Evolutionary conservation across 192 early-diverging fungal genomes (phyloP).

Genomic region (Phlyctochytrium planicorne): DNA sequence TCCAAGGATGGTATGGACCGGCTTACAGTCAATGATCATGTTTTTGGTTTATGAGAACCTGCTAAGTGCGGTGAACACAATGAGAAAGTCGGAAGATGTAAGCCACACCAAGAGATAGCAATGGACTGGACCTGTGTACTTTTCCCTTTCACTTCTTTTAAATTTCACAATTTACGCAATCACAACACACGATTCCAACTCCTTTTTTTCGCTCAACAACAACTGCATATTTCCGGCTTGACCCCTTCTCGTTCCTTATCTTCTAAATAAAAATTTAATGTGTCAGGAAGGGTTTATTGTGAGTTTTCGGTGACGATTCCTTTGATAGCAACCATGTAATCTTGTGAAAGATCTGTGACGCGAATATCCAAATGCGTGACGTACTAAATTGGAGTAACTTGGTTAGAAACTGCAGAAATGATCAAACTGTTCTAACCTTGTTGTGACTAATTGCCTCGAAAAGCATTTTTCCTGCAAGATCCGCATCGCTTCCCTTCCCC

Average conservation of each 20-base stretch:
- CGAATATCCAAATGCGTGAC: conserved; percentile 48
- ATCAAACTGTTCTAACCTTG: conserved; percentile 37
- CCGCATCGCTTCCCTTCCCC: conserved; percentile 18
- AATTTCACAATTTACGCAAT: too few species aligned
- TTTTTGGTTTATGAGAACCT: conserved; percentile 70
- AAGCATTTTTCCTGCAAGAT: conserved; percentile 45
- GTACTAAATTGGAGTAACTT: conserved; percentile 33
- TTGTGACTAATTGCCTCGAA: conserved; percentile 57
- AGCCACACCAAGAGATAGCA: too few species aligned
- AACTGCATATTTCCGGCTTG: too few species aligned
- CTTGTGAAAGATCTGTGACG: conserved; percentile 44
- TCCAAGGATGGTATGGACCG: conserved; percentile 81
- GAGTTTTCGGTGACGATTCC: conserved; percentile 49
- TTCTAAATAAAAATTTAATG: too few species aligned
- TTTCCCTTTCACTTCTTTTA: too few species aligned
- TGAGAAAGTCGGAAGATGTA: too few species aligned
- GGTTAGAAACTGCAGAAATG: not conserved
- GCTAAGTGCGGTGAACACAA: not conserved
- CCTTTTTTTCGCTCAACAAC: too few species aligned
- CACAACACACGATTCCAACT: too few species aligned
- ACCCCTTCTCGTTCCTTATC: too few species aligned
- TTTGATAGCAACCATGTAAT: conserved; percentile 51
- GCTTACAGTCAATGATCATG: conserved; percentile 68
- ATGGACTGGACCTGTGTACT: too few species aligned
- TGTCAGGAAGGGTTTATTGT: too few species aligned